Evolutionary conservation across 257 asterid genomes (phyloP), one percentile per base, ranked within the genome.

Genomic region (Penstemon eatonii): DNA sequence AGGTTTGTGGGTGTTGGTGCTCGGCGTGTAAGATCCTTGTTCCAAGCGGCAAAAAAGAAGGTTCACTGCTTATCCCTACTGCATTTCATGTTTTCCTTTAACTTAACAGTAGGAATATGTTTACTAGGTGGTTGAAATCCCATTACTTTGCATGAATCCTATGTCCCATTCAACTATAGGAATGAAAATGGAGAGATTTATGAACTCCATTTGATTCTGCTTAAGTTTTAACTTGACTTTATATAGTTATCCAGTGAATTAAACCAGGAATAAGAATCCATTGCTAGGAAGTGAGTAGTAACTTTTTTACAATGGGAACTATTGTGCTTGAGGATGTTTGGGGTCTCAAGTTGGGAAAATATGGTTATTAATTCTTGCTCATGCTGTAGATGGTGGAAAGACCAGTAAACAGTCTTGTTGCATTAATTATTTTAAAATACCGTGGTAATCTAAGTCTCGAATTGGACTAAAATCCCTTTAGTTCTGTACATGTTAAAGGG

Each of bases 1-100:
- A 93, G 98, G 98, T 93, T 90, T 85, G 98, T 93, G 25, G 98
- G 98, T 25, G 97, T 90, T 71, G 98, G 98, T 80, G 98, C 97
- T 71, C 95, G 98, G 13, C 96, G 98, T 67, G 98, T 90, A 66
- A 86, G 98, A 86, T 90, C 97, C 57, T 80, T 93, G 83, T 93
- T 93, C 79, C 98, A 93, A 89, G 98, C 96, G 38, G 98, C 97
- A 70, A 92, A 90, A 78, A 92, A 92, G 76, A 92, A 93, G 97
- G 97, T 93, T 58, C 18, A 64, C 41, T 70, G 60, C 66, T 65
- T 64, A 43, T 55, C 10, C 66, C 36, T 70, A 46, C 18, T 47
- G 73, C 56, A 36, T 19, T 40, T 55, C 36, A 1, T 43, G 19
- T 6, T 54, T 54, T 18, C 11, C 18, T n/a, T 43, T 12, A 40